Conservation (phyloP, 1,139 yeast genomes). For the Geotrichum histeridarum region DNA sequence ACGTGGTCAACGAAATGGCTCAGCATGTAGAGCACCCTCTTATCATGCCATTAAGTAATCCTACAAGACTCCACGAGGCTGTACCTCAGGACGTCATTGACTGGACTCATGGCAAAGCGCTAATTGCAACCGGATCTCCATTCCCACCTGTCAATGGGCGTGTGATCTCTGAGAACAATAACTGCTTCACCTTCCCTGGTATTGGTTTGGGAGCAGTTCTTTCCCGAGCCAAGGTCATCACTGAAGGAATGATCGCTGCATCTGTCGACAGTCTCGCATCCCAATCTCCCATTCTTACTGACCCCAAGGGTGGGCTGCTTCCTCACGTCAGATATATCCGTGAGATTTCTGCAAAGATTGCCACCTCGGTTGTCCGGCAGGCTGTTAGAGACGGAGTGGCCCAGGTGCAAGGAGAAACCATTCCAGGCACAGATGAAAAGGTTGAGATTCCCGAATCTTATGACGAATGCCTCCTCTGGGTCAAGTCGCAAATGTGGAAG, state of each 20-base stretch:
- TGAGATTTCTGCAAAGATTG: constrained; percentile 83
- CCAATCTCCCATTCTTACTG: constrained; percentile 65
- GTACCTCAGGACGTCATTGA: constrained; percentile 80
- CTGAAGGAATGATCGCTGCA: constrained; percentile 89
- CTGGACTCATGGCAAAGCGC: constrained; percentile 88
- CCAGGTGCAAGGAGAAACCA: constrained; percentile 53
- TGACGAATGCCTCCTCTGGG: constrained; percentile 80
- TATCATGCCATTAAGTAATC: constrained; percentile 92
- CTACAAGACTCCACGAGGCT: constrained; percentile 95
- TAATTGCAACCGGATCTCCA: constrained; percentile 97
- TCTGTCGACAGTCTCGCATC: constrained; percentile 87
- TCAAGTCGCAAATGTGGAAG: constrained; percentile 89
- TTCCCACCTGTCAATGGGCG: constrained; percentile 89
- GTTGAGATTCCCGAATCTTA: constrained; percentile 80
- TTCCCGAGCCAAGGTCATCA: constrained; percentile 71
- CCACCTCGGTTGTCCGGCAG: constrained; percentile 87
- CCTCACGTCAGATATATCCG: constrained; percentile 84
- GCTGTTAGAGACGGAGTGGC: constrained; percentile 83
- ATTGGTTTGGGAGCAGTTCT: constrained; percentile 92
- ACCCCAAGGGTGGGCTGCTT: constrained; percentile 79
- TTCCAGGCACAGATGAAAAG: constrained; percentile 45
- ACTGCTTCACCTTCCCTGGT: constrained; percentile 96
- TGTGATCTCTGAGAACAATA: constrained; percentile 86
- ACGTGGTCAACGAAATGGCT: constrained; percentile 82
- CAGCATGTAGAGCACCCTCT: constrained; percentile 81